These are phyloP conservation scores for Geosiphon pyriformis DNA, from an alignment of 192 early-diverging fungal genomes.

Conservation along the genomic window DNA sequence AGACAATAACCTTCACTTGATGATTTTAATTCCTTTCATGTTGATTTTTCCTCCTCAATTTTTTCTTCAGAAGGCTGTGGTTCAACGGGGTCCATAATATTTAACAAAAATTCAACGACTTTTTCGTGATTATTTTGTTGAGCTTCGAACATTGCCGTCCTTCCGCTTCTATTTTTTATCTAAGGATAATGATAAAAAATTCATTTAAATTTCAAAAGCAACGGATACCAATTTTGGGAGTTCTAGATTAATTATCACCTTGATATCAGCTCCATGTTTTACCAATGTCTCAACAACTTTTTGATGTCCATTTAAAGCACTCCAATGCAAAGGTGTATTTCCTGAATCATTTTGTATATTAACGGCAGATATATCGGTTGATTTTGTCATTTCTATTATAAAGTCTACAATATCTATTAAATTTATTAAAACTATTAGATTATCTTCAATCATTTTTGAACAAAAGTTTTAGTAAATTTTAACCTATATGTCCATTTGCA, in stretches of 20 bases:
- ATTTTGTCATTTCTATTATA: slow-evolving; percentile 37
- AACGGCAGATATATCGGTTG: slow-evolving; percentile 28
- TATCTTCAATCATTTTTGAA: neutral
- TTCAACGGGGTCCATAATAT: slow-evolving; percentile 27
- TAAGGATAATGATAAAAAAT: slow-evolving; percentile 1
- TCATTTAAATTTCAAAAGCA: neutral
- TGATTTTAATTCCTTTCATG: too few species aligned
- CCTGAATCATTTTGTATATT: slow-evolving; percentile 56
- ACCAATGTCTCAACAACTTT: slow-evolving; percentile 61
- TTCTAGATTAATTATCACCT: slow-evolving; percentile 30
- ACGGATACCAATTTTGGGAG: neutral
- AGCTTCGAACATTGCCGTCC: slow-evolving; percentile 41
- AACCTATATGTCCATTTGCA: slow-evolving; percentile 71
- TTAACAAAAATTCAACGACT: slow-evolving; percentile 39
- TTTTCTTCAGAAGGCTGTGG: neutral
- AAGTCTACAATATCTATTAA: slow-evolving; percentile 48
- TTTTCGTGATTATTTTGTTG: slow-evolving; percentile 41
- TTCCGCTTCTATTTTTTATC: slow-evolving; percentile 38
- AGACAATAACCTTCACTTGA: too few species aligned
- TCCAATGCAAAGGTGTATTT: slow-evolving; percentile 80
- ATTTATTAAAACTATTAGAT: neutral
- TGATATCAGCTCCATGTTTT: slow-evolving; percentile 54
- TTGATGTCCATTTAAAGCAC: slow-evolving; percentile 74
- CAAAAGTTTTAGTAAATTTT: neutral
- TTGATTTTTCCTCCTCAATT: neutral